phyloP scores from a whole-genome alignment of 352 stramenopile species.

The Pythium dissimile region DNA sequence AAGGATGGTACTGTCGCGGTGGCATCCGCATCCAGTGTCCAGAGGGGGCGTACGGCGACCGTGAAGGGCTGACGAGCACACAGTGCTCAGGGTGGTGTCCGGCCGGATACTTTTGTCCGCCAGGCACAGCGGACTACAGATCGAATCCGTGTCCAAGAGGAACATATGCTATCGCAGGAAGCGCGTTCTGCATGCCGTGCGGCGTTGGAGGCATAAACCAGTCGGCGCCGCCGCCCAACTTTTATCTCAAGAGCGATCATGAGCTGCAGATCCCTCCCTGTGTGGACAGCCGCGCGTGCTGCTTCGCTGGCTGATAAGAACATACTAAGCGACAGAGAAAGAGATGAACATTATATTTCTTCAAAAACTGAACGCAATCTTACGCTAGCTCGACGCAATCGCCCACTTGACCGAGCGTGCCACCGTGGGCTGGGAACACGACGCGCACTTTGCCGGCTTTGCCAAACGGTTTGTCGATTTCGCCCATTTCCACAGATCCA shows the following conservation, averaged over 20 bases:
- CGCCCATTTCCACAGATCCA: conserved; percentile 29
- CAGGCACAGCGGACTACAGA: conserved; percentile 44
- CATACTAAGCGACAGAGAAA: too few relatives aligned
- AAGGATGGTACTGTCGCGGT: conserved; percentile 67
- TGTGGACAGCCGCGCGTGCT: conserved; percentile 10
- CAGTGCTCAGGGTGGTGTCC: conserved; percentile 69
- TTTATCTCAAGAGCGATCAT: conserved; percentile 6
- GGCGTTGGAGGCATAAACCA: neutral
- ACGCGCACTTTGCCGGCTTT: conserved; percentile 77
- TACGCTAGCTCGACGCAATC: conserved; percentile 31
- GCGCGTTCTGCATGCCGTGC: conserved; percentile 42
- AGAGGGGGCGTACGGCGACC: conserved; percentile 57
- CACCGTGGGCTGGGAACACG: conserved; percentile 34
- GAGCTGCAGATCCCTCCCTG: conserved; percentile 1
- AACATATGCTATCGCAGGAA: conserved; percentile 43
- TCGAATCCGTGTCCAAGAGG: conserved; percentile 36
- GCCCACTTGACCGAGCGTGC: conserved; percentile 44
- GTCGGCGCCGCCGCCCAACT: neutral
- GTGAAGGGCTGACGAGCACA: conserved; percentile 37
- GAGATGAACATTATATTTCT: too few relatives aligned
- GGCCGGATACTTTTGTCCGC: conserved; percentile 62
- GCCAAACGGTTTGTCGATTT: conserved; percentile 70
- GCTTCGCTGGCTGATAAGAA: conserved; percentile 6
- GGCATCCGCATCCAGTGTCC: conserved; percentile 68
- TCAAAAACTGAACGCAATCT: neutral